Base-by-base conservation (phyloP, 139 green algal species). In the Parachlorella kessleri region DNA sequence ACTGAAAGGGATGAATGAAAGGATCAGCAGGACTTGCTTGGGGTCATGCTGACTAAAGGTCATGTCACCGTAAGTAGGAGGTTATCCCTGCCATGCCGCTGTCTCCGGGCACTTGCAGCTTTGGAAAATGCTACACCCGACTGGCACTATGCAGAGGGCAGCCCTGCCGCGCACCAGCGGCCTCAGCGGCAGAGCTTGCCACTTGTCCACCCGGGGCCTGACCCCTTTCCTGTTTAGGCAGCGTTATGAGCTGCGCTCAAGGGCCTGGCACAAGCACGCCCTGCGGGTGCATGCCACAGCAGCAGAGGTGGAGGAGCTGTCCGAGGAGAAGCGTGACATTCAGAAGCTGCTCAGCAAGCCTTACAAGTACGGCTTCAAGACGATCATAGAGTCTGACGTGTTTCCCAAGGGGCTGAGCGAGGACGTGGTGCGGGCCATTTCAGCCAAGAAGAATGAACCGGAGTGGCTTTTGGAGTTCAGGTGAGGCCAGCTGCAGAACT, bases 401-500 rank as follows among this genome's bases (percentile, higher is more conserved):
- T 97, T 98, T 68, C 85, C 88, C 1, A 93, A 93, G 70, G 96
- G 96, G 30, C 82, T 99, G 3, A 86, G 89, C 75, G 95, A 99
- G 88, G 94, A 98, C n/a, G 94, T 97, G 10, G 96, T 99, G 33
- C 86, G 96, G 0, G 90, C 96, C 14, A 99, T 99, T 48, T 98
- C 91, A 0, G 91, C 90, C 37, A 99, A 99, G 89, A 99, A 99
- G 90, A 87, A 96, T 4, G 97, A 99, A 90, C 97, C 97, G 18
- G 95, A 99, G 39, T 99, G 97, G 97, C 93, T 99, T 91, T 92
- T 99, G 32, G 96, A 99, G 39, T 99, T 99, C 75, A 83, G 93
- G 77, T 82, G 69, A 59, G n/a, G n/a, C n/a, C n/a, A n/a, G n/a
- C n/a, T n/a, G n/a, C n/a, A n/a, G n/a, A n/a, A n/a, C n/a, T n/a